These are phyloP conservation scores for Saksenaea oblongispora DNA, from an alignment of 371 early-diverging fungal genomes.

Conservation along the genomic window DNA sequence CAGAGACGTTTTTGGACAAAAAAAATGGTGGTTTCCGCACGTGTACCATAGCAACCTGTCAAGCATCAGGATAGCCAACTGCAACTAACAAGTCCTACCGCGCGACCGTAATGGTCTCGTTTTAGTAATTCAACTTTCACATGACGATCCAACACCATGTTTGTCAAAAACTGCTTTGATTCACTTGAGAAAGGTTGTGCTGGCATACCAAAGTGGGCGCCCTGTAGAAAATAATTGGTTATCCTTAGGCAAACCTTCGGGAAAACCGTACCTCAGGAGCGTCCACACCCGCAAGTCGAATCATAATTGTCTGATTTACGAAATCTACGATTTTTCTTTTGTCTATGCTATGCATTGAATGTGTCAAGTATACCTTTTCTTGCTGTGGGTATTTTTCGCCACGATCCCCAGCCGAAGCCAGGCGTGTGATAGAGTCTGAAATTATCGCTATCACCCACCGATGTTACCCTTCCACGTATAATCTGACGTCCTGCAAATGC, in stretches of 20 bases:
- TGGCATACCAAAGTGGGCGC: slow-evolving; percentile 72
- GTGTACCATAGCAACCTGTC: slow-evolving; percentile 67
- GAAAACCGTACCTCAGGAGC: slow-evolving; percentile 67
- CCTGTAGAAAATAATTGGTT: slow-evolving; percentile 15
- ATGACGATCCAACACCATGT: slow-evolving; percentile 42
- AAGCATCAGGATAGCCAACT: not conserved
- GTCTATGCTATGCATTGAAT: not conserved
- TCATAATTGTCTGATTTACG: slow-evolving; percentile 60
- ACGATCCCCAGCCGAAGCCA: slow-evolving; percentile 62
- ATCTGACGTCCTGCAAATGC: slow-evolving; percentile 30
- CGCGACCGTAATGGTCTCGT: slow-evolving; percentile 72
- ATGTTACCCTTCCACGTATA: slow-evolving; percentile 52
- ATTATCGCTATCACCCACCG: slow-evolving; percentile 66
- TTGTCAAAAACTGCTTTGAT: slow-evolving; percentile 58
- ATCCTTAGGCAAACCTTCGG: not conserved
- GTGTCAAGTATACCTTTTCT: slow-evolving; percentile 30
- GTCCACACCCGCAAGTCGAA: slow-evolving; percentile 79
- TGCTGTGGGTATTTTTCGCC: slow-evolving; percentile 45
- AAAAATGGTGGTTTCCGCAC: slow-evolving; percentile 46
- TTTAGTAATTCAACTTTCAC: slow-evolving; percentile 57
- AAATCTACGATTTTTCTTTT: slow-evolving; percentile 32
- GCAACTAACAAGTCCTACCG: slow-evolving; percentile 37
- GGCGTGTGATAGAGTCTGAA: slow-evolving; percentile 67
- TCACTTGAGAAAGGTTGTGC: slow-evolving; percentile 70
- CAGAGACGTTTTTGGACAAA: slow-evolving; percentile 62